Percentiles rank a stretch among this genome's conserved stretches.
These are phyloP conservation scores for Phalaenopsis aphrodite DNA, from an alignment of 106 monocot species.

Conservation along the genomic window DNA sequence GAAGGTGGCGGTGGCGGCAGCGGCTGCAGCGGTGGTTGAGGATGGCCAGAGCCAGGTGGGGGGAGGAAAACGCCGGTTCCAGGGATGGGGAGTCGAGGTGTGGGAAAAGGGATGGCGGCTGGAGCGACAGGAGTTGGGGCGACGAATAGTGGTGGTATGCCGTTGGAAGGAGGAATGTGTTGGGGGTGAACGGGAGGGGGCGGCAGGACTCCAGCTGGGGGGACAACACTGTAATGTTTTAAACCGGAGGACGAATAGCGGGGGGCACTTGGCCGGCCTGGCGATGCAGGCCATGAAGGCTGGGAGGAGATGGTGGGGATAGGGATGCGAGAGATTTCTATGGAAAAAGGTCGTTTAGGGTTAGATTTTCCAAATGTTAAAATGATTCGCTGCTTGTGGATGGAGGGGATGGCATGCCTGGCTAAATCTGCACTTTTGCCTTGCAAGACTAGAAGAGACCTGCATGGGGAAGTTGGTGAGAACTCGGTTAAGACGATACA, in stretches of 20 bases:
- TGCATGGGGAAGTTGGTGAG: conserved; percentile 6
- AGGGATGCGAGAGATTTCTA: conserved; percentile 4
- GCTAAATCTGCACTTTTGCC: conserved; percentile 63
- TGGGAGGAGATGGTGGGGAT: not conserved
- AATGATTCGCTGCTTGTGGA: conserved; percentile 48
- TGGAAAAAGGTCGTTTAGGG: conserved; percentile 16
- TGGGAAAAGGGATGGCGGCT: conserved; percentile 15
- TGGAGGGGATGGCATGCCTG: conserved; percentile 57
- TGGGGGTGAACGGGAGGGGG: conserved; percentile 13
- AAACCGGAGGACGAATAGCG: conserved; percentile 19
- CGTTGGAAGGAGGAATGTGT: conserved; percentile 20
- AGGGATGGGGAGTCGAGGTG: conserved; percentile 33
- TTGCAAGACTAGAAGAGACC: conserved; percentile 64
- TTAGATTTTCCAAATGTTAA: conserved; percentile 66
- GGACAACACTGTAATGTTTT: conserved; percentile 30
- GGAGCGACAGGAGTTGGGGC: conserved; percentile 21
- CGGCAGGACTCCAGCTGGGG: conserved; percentile 29
- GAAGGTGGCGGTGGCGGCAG: not conserved
- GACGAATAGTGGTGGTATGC: conserved; percentile 30
- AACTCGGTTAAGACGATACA: no score
- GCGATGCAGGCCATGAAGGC: conserved; percentile 6
- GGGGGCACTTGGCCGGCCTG: conserved; percentile 11
- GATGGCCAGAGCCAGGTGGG: conserved; percentile 25
- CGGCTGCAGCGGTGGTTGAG: not conserved
- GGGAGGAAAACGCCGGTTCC: conserved; percentile 73